A percentile compares a stretch with the other conserved stretches of the same genome.
These are phyloP conservation scores for Ustanciosporium gigantosporum DNA, from an alignment of 1,284 basidiomycete species.

Conservation along the genomic window DNA sequence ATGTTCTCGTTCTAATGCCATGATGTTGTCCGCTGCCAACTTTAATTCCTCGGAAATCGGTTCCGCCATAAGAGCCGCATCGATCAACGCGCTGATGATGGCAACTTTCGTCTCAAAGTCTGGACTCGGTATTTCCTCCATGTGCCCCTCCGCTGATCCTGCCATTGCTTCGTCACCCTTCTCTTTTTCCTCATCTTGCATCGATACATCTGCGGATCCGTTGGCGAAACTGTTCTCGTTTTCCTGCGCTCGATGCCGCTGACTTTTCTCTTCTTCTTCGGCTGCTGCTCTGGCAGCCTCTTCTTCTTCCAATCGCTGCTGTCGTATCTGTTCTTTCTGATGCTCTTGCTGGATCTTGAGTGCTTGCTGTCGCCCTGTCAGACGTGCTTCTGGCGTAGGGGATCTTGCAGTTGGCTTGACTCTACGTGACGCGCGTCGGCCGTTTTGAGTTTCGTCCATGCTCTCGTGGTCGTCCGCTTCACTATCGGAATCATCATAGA, in stretches of 20 bases:
- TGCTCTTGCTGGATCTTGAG: constrained; percentile 36
- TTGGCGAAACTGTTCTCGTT: not conserved
- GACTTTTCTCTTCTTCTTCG: not conserved
- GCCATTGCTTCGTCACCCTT: too few relatives aligned
- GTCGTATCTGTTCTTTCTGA: constrained; percentile 16
- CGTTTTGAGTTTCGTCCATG: constrained; percentile 18
- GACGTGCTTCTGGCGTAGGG: constrained; percentile 14
- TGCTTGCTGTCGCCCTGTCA: constrained; percentile 31
- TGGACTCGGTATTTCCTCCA: constrained; percentile 2
- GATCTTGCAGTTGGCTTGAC: constrained; percentile 6
- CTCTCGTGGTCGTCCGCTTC: constrained; percentile 24
- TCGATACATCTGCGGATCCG: not conserved
- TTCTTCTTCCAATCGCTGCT: constrained; percentile 1
- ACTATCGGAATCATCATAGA: constrained; percentile 14
- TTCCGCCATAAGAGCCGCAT: constrained; percentile 33
- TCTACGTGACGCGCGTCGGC: constrained; percentile 5
- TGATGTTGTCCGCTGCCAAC: constrained; percentile 16
- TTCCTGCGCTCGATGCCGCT: not conserved
- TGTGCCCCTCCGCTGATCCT: constrained; percentile 19
- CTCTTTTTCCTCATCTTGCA: not conserved
- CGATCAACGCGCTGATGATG: constrained; percentile 24
- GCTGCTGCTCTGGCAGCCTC: not conserved
- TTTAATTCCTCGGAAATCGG: constrained; percentile 32
- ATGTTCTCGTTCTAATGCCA: constrained; percentile 10
- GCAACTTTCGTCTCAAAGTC: constrained; percentile 38